Evolutionary conservation across 2,329 filamentous ascomycete genomes (phyloP), one percentile per base, ranked within the genome.

Genomic region (Huntiella savannae): DNA sequence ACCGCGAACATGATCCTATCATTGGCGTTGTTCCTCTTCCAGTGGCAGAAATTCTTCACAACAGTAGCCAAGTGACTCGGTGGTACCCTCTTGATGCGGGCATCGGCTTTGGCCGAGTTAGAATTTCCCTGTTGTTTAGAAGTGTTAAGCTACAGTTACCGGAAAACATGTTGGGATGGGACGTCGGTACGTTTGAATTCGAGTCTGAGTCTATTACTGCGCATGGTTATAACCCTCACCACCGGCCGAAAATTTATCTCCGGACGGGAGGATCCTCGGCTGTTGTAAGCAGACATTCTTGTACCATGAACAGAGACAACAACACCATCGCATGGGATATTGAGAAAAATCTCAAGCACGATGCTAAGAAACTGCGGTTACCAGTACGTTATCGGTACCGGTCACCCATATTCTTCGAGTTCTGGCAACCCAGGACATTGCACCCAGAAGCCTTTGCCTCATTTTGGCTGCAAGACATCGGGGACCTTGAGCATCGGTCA

Each of bases 41-140:
- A 59, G 62, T 96, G 0, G 82, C 83, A 0, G 85, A 95, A 43
- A 71, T 95, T n/a, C 67, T 98, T 16, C 77, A 88, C 55, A 92
- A 80, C 0, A 81, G 77, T 53, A 93, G 85, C 39, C 85, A 96
- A 59, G 66, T 79, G 46, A 92, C 86, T 2, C 70, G 86, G 50
- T 95, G 87, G 86, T 96, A 95, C 59, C 88, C 91, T n/a, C 71
- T 98, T 0, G 87, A 94, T 57, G 91, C 88, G 16, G 91, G 91
- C 8, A 79, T 96, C 52, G 83, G 91, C 1, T 96, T 91, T 53
- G 91, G 91, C 35, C 80, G 88, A 5, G 72, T 93, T 50, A 79
- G 87, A 36, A 81, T 98, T 53, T 93, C 85, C 1, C 62, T 96
- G 3, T 70, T 96, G 3, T 94, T 95, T 73, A 79, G 88, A 22